Evolutionary conservation across 441 rosid species (phyloP).

Genomic region (Dalechampia spathulata): DNA sequence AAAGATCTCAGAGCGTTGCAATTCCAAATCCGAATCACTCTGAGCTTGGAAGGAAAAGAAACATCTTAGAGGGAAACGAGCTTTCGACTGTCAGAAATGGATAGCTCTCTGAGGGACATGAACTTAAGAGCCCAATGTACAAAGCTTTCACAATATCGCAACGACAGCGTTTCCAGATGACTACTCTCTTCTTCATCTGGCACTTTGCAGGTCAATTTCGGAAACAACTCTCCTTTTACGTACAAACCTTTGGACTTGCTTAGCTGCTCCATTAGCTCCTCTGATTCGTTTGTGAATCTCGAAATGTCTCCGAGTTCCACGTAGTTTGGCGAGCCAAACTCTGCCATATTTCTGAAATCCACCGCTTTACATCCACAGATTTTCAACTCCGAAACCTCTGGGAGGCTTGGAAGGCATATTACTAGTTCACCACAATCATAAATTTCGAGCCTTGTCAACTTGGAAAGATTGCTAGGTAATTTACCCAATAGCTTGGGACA

Average conservation of each 20-base stretch:
- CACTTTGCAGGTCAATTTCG: neutral
- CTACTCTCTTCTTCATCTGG: no score
- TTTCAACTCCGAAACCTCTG: neutral
- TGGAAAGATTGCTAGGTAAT: constrained; percentile 12
- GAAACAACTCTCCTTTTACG: neutral
- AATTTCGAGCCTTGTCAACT: constrained; percentile 11
- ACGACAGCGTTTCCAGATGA: neutral
- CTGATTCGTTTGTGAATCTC: neutral
- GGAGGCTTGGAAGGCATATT: constrained; percentile 7
- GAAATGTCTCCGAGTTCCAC: neutral
- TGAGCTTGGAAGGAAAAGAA: neutral
- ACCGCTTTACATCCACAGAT: neutral
- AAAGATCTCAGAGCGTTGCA: no score
- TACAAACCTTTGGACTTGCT: neutral
- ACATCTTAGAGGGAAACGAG: neutral
- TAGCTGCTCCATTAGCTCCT: neutral
- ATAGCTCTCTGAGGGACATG: neutral
- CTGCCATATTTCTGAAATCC: no score
- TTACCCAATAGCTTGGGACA: constrained; percentile 12
- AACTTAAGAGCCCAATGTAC: neutral
- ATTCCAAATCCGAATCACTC: neutral
- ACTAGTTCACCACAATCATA: neutral
- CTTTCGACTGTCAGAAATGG: neutral
- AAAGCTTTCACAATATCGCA: neutral
- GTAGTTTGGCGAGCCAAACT: neutral